Conservation (phyloP, 805 yeast genomes). For the Starmerella apicola region DNA sequence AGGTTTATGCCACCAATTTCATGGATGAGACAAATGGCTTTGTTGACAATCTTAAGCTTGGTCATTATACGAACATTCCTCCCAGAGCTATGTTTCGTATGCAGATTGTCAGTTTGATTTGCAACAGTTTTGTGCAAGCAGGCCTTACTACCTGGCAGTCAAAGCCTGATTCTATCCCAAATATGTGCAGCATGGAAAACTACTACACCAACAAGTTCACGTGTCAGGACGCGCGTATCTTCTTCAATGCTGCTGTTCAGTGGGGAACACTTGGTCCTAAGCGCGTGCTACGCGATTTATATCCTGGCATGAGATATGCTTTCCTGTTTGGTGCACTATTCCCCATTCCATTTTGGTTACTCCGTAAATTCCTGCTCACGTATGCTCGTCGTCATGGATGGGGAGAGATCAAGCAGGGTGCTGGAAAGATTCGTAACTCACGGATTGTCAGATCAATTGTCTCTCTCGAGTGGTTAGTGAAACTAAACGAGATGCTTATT, state of each 20-base stretch:
- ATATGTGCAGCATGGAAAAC: constrained; percentile 30
- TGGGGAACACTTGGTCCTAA: constrained; percentile 45
- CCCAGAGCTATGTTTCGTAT: constrained; percentile 48
- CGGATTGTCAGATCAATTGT: constrained; percentile 6
- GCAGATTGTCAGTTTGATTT: constrained; percentile 27
- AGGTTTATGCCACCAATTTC: constrained; percentile 46
- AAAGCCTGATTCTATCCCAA: constrained; percentile 26
- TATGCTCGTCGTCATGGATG: constrained; percentile 10
- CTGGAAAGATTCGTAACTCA: constrained; percentile 9
- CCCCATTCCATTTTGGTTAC: constrained; percentile 50
- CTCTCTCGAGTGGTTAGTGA: constrained; percentile 24
- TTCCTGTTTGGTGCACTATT: constrained; percentile 42
- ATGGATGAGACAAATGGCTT: constrained; percentile 52
- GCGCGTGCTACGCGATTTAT: constrained; percentile 12
- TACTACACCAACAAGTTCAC: constrained; percentile 29
- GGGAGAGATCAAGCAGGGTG: constrained; percentile 8
- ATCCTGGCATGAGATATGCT: constrained; percentile 30
- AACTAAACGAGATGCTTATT: constrained; percentile 35
- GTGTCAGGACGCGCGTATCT: constrained; percentile 31
- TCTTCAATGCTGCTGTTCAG: constrained; percentile 38
- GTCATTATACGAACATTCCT: constrained; percentile 47
- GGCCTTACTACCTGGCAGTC: constrained; percentile 29
- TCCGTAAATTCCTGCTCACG: constrained; percentile 35
- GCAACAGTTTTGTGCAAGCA: constrained; percentile 23
- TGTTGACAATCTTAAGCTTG: constrained; percentile 41